These are phyloP conservation scores for Pleurotus djamor DNA, from an alignment of 768 basidiomycete genomes.

Conservation along the genomic window DNA sequence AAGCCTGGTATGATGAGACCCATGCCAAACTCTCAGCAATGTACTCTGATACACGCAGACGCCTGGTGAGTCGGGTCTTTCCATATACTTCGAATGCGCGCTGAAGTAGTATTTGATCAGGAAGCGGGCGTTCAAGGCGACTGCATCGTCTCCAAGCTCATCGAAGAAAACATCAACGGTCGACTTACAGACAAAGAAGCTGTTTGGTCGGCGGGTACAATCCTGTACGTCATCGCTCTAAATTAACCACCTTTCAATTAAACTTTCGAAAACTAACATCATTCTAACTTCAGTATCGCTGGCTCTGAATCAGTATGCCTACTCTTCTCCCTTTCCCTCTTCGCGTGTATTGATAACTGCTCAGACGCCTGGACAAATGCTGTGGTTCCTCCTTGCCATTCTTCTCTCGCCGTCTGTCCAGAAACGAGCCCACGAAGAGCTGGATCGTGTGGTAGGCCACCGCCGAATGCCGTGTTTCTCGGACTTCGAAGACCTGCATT, in stretches of 20 bases:
- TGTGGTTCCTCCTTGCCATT: constrained; percentile 35
- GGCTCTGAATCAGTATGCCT: neutral
- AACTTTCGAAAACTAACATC: neutral
- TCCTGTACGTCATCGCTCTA: neutral
- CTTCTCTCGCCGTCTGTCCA: constrained; percentile 34
- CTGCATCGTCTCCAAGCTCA: neutral
- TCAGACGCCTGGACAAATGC: neutral
- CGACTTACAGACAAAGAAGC: neutral
- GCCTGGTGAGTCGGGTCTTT: neutral
- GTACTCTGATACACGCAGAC: neutral
- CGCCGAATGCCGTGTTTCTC: constrained; percentile 33
- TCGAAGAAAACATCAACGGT: neutral
- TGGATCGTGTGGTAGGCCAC: constrained; percentile 29
- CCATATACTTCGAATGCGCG: neutral
- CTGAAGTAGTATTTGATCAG: neutral
- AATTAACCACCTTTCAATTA: no score
- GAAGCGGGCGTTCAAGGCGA: neutral
- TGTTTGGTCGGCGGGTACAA: neutral
- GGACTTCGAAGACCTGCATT: constrained; percentile 33
- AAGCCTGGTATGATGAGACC: constrained; percentile 3
- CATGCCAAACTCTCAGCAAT: neutral
- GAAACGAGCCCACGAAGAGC: constrained; percentile 32
- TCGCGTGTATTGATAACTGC: neutral
- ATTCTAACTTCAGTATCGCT: neutral
- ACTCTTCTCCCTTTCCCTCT: neutral